Evolutionary conservation across 2,329 filamentous ascomycete species (phyloP).

Genomic region (Pestalotiopsis sp.): DNA sequence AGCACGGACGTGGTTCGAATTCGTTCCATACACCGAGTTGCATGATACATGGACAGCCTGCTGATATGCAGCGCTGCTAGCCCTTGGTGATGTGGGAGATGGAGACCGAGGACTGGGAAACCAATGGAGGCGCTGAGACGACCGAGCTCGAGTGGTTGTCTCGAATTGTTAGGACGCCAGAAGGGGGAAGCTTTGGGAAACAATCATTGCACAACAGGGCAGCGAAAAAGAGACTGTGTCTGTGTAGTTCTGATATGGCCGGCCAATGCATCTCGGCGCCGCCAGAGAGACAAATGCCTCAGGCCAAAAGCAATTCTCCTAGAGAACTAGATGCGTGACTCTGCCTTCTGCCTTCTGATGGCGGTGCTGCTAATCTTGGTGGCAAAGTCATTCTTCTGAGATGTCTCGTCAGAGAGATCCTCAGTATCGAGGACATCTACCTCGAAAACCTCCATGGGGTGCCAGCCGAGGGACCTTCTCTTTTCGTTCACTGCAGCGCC

Average conservation of each 20-base stretch:
- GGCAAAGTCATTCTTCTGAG: conserved; percentile 64
- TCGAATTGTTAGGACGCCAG: neutral
- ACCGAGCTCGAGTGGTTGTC: neutral
- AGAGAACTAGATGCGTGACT: conserved; percentile 16
- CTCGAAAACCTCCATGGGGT: conserved; percentile 76
- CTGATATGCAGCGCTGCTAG: neutral
- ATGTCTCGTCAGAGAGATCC: conserved; percentile 47
- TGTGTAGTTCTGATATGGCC: neutral
- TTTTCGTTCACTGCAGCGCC: conserved; percentile 86
- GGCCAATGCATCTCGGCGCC: neutral
- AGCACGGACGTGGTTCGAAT: neutral
- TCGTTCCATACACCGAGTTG: neutral
- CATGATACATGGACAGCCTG: neutral
- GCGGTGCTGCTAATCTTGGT: conserved; percentile 91
- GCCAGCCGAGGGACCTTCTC: conserved; percentile 75
- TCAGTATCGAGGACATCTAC: conserved; percentile 82
- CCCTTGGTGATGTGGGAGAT: neutral
- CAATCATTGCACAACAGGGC: neutral
- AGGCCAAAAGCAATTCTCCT: neutral
- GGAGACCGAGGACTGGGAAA: neutral
- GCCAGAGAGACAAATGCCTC: neutral
- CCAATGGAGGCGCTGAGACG: neutral
- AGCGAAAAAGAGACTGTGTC: neutral
- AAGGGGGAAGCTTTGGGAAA: neutral
- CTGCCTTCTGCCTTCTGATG: conserved; percentile 60